phyloP scores from a whole-genome alignment of 805 yeast species.

The Pichia manshurica region DNA sequence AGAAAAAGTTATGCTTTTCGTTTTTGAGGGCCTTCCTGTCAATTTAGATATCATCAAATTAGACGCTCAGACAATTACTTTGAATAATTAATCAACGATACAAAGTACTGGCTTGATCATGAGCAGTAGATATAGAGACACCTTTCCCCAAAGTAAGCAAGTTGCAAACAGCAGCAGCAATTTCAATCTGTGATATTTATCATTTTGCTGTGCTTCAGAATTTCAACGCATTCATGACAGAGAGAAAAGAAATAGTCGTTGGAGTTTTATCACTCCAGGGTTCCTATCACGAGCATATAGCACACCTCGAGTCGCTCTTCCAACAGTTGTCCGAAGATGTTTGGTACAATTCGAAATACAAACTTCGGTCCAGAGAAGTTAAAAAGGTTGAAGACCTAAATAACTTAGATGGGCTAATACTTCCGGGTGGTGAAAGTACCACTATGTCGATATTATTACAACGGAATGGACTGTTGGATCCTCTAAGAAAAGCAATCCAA shows the following conservation, averaged over 20 bases:
- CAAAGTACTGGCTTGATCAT: no score
- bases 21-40: no score
- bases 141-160: no score
- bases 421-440: slow-evolving; percentile 70
- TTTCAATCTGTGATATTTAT: no score
- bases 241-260: slow-evolving; percentile 26
- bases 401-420: slow-evolving; percentile 51
- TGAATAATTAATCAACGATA: no score
- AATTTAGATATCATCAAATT: no score
- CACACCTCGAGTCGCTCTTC: slow-evolving; percentile 38
- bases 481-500: slow-evolving; percentile 46
- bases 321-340: slow-evolving; percentile 23
- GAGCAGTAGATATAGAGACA: no score
- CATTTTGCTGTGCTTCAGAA: no score
- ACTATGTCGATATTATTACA: slow-evolving; percentile 68
- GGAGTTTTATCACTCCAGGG: slow-evolving; percentile 81
- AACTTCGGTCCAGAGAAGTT: slow-evolving; percentile 41
- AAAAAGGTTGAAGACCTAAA: slow-evolving; percentile 45
- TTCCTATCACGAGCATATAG: slow-evolving; percentile 65
- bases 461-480: slow-evolving; percentile 51
- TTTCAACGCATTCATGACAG: neutral
- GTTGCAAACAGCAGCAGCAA: no score
- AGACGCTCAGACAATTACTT: no score
- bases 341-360: slow-evolving; percentile 25
- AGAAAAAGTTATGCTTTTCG: no score